Evolutionary conservation across 2,329 filamentous ascomycete genomes (phyloP).

Genomic region (Diplodia scrobiculata): DNA sequence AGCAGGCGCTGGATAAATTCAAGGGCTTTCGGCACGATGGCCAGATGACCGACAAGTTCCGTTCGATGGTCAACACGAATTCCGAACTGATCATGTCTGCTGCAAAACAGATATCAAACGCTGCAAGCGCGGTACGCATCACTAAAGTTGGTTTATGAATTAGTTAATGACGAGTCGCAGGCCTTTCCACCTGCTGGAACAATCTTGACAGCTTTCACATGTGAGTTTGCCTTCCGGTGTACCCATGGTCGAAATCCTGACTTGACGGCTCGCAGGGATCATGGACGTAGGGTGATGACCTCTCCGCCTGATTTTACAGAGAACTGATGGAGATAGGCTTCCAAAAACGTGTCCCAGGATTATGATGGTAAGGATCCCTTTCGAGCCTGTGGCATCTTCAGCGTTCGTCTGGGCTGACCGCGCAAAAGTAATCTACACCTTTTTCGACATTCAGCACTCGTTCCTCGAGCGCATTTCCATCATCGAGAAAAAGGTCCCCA

Average conservation of each 20-base stretch:
- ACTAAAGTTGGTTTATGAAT: not conserved
- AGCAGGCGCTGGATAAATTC: conserved; percentile 30
- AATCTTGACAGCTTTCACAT: conserved; percentile 33
- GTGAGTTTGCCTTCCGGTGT: conserved; percentile 30
- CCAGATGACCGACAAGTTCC: conserved; percentile 30
- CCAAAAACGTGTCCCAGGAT: conserved; percentile 42
- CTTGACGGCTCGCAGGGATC: not conserved
- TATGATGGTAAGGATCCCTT: conserved; percentile 37
- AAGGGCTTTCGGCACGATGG: conserved; percentile 29
- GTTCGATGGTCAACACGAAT: conserved; percentile 30
- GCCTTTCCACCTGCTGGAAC: conserved; percentile 24
- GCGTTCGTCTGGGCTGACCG: not conserved
- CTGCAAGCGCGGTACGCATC: conserved; percentile 30
- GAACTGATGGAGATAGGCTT: conserved; percentile 34
- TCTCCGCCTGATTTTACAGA: not conserved
- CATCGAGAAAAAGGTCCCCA: conserved; percentile 41
- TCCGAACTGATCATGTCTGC: conserved; percentile 33
- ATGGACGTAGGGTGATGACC: not conserved
- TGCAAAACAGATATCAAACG: conserved; percentile 30
- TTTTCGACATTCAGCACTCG: conserved; percentile 47
- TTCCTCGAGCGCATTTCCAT: conserved; percentile 44
- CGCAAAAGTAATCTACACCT: conserved; percentile 40
- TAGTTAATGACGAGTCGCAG: not conserved
- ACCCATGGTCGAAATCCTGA: not conserved
- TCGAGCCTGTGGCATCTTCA: not conserved